phyloP scores from a whole-genome alignment of 2,329 filamentous ascomycete species.

The Sporothrix variecibatus region DNA sequence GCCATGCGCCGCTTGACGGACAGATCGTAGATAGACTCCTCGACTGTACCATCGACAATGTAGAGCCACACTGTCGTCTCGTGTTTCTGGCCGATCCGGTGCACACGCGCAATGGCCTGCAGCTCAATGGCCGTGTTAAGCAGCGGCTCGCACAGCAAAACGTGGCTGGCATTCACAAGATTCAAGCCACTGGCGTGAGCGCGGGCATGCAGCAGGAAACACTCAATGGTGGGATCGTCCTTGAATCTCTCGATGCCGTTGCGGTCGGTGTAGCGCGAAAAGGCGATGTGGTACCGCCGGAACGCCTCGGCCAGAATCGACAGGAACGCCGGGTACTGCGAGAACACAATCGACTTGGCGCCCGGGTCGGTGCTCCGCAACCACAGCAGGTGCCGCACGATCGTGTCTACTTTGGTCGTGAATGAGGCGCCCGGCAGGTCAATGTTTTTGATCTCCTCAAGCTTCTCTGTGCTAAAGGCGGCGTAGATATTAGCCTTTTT shows the following conservation, averaged over 20 bases:
- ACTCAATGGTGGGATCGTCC: constrained; percentile 70
- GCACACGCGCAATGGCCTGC: constrained; percentile 91
- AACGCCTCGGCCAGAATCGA: constrained; percentile 72
- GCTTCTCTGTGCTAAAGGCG: constrained; percentile 68
- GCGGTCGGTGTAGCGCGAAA: constrained; percentile 66
- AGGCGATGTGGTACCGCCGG: constrained; percentile 69
- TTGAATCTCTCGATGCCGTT: constrained; percentile 77
- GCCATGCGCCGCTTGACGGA: constrained; percentile 76
- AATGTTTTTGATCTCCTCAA: constrained; percentile 80
- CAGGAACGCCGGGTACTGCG: constrained; percentile 78
- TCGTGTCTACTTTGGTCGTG: constrained; percentile 86
- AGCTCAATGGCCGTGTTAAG: constrained; percentile 92
- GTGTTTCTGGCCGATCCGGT: constrained; percentile 87
- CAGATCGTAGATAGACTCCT: constrained; percentile 87
- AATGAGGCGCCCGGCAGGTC: constrained; percentile 73
- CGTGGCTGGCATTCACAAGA: constrained; percentile 87
- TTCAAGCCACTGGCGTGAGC: constrained; percentile 88
- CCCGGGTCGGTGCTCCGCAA: constrained; percentile 80
- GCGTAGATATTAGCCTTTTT: constrained; percentile 67
- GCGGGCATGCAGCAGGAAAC: constrained; percentile 85
- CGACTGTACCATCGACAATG: constrained; percentile 84
- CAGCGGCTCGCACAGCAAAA: constrained; percentile 91
- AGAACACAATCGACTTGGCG: constrained; percentile 91
- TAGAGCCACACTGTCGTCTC: constrained; percentile 96
- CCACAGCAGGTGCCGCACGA: constrained; percentile 81